These are phyloP conservation scores for Sideroxylon spinosum DNA, from an alignment of 179 eudicot species.

Conservation along the genomic window DNA sequence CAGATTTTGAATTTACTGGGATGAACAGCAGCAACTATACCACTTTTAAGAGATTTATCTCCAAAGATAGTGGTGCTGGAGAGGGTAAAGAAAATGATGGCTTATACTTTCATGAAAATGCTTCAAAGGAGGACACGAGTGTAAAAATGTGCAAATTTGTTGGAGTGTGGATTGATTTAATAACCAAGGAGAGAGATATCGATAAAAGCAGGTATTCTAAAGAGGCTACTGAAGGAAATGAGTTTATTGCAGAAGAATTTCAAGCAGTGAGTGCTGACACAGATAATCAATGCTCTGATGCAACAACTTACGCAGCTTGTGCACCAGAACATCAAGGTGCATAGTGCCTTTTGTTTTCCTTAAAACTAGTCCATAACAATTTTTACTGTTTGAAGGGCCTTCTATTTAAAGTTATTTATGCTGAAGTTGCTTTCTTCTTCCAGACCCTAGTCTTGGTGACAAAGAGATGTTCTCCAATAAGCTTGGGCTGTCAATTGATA, in stretches of 20 bases:
- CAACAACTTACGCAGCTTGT: not conserved
- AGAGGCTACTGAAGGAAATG: not conserved
- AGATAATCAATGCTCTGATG: constrained; percentile 5
- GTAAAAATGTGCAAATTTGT: not conserved
- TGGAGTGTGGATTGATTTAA: not conserved
- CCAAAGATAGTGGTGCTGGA: not conserved
- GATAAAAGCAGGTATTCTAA: not conserved
- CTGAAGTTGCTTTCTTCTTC: constrained; percentile 10
- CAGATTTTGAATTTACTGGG: not conserved
- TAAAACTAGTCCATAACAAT: not conserved
- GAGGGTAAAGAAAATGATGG: not conserved
- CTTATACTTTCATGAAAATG: not conserved
- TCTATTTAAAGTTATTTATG: not conserved
- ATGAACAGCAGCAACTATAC: not conserved
- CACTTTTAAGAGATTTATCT: not conserved
- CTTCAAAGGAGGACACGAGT: not conserved
- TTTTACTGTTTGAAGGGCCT: not conserved
- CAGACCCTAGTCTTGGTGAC: constrained; percentile 1
- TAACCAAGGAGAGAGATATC: not conserved
- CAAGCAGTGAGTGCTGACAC: not conserved
- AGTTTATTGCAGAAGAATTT: not conserved
- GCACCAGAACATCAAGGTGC: constrained; percentile 16
- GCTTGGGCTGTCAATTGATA: not conserved
- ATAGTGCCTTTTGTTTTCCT: not conserved
- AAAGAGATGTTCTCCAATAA: constrained; percentile 1